phyloP scores from a whole-genome alignment of 805 yeast genomes.

The Sugiyamaella marilandica region DNA sequence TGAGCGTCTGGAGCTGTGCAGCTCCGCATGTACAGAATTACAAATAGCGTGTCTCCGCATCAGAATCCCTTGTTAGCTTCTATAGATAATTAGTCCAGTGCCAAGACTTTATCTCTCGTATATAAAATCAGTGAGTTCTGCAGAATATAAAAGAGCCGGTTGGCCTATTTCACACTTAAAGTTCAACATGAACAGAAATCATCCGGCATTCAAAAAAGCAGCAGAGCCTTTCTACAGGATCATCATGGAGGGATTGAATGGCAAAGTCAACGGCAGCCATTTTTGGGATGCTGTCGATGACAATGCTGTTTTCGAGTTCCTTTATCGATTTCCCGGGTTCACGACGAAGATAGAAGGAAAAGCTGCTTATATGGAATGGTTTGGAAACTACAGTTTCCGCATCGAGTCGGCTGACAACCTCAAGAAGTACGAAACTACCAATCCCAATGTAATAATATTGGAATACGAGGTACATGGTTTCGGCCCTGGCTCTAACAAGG shows the following conservation, averaged over 20 bases:
- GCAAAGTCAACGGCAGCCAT: background rate
- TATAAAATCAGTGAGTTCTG: too few species aligned
- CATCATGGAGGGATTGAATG: background rate
- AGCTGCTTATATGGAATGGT: background rate
- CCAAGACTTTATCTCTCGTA: too few species aligned
- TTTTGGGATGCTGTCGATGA: constrained; percentile 2
- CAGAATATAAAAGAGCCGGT: too few species aligned
- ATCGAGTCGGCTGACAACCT: background rate
- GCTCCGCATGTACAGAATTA: background rate
- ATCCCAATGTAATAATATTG: background rate
- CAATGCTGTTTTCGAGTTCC: background rate
- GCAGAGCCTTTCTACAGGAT: background rate
- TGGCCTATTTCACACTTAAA: too few species aligned
- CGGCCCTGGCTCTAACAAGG: background rate
- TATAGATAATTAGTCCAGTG: too few species aligned
- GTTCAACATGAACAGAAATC: background rate
- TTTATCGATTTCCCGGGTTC: background rate
- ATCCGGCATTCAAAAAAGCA: background rate
- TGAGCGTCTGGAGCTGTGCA: background rate
- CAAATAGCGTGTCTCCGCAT: too few species aligned
- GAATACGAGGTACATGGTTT: background rate
- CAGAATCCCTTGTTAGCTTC: too few species aligned
- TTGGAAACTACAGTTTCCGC: background rate
- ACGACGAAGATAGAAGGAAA: background rate
- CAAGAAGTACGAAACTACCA: background rate